Evolutionary conservation across 108 stramenopile species (phyloP).

Genomic region (Mediolabrus comicus): DNA sequence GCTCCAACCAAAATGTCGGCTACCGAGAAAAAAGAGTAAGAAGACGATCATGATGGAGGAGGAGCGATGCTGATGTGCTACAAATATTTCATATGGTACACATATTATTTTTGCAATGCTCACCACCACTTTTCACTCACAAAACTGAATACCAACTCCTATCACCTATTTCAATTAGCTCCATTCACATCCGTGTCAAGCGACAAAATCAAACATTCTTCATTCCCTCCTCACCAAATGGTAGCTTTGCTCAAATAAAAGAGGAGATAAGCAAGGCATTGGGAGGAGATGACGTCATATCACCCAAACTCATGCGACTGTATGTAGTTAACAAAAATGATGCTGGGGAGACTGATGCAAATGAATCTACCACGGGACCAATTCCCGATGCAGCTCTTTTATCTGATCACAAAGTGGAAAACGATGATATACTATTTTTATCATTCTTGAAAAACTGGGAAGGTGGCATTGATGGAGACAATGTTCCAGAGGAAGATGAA

Average conservation of each 20-base stretch:
- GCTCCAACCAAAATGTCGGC: background rate
- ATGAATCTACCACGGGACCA: conserved; percentile 7
- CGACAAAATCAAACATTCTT: conserved; percentile 68
- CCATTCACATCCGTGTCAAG: conserved; percentile 59
- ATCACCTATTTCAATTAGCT: background rate
- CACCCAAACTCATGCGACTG: conserved; percentile 27
- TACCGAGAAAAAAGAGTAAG: background rate
- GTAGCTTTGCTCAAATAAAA: conserved; percentile 55
- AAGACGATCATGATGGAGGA: no score
- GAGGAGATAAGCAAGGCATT: conserved; percentile 50
- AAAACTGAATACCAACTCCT: no score
- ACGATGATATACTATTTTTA: conserved; percentile 51
- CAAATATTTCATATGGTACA: no score
- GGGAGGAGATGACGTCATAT: conserved; percentile 17
- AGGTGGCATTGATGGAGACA: background rate
- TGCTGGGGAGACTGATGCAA: background rate
- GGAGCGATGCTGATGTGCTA: no score
- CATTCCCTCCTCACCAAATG: conserved; percentile 45
- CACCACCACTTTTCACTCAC: background rate
- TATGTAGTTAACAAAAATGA: conserved; percentile 26
- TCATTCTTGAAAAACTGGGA: background rate
- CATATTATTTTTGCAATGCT: no score
- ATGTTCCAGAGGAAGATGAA: background rate
- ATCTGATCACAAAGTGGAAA: conserved; percentile 46
- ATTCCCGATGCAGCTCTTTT: conserved; percentile 28